phyloP scores from a whole-genome alignment of 169 alveolate genomes.

The Plasmodium inui region DNA sequence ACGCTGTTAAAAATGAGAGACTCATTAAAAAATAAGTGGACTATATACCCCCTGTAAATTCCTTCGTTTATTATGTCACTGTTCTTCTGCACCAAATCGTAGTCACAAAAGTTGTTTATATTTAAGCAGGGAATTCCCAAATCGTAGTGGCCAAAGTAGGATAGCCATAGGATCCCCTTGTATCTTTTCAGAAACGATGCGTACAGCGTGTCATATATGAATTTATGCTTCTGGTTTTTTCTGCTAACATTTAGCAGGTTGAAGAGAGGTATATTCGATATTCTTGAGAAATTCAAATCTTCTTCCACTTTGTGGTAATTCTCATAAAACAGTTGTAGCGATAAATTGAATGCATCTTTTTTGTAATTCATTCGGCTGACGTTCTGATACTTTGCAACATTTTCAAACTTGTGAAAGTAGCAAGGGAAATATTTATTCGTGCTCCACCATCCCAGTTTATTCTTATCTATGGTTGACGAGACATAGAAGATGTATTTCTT shows the following conservation, averaged over 20 bases:
- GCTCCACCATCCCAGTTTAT: slow-evolving; percentile 82
- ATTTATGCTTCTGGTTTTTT: slow-evolving; percentile 77
- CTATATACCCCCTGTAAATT: slow-evolving; percentile 83
- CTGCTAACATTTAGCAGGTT: slow-evolving; percentile 72
- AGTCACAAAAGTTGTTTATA: slow-evolving; percentile 77
- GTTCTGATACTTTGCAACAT: slow-evolving; percentile 72
- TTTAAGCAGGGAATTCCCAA: slow-evolving; percentile 74
- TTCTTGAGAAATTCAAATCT: slow-evolving; percentile 79
- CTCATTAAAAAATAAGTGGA: slow-evolving; percentile 80
- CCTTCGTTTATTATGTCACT: slow-evolving; percentile 76
- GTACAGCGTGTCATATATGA: slow-evolving; percentile 81
- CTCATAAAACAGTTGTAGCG: slow-evolving; percentile 77
- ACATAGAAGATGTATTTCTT: slow-evolving; percentile 44
- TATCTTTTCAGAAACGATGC: slow-evolving; percentile 76
- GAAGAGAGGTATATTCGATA: slow-evolving; percentile 79
- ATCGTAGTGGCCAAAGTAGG: slow-evolving; percentile 78
- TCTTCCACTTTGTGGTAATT: slow-evolving; percentile 78
- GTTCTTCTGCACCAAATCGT: slow-evolving; percentile 78
- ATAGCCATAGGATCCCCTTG: slow-evolving; percentile 81
- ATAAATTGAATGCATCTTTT: slow-evolving; percentile 74
- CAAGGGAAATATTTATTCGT: slow-evolving; percentile 77
- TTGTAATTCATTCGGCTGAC: slow-evolving; percentile 30
- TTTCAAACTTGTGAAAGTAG: slow-evolving; percentile 74
- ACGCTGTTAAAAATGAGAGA: slow-evolving; percentile 82
- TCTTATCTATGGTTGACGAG: slow-evolving; percentile 35